Base-by-base conservation (phyloP, 2,329 filamentous ascomycete species). In the Cephalotrichum gorgonifer region DNA sequence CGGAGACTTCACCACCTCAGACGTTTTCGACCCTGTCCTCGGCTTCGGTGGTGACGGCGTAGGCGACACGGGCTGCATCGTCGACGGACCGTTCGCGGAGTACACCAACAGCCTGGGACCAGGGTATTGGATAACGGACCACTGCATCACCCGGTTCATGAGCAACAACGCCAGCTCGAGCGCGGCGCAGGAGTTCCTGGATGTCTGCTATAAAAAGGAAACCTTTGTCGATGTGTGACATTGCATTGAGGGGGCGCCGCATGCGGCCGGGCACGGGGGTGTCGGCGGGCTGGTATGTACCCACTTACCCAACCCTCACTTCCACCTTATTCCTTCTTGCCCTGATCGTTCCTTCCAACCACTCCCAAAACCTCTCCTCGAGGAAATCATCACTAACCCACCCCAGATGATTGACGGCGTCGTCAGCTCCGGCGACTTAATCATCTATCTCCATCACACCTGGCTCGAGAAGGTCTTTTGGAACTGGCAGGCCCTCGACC, bases 21-120 rank as follows among this genome's bases (percentile, higher is more conserved):
- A 35, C 15, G 45, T 55, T 39, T 47, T 55, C 27, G 50, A 53
- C 49, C 44, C 48, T 17, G 25, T 47, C 27, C 47, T 46, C 6
- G 52, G 53, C 43, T 55, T 55, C 35, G 51, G 52, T 20, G 50
- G 51, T 14, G 46, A 53, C 38, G 52, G 50, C 15, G 47, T 49
- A 6, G 47, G 47, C n/a, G 41, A 49, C 14, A 22, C 22, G 9
- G 28, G 41, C 8, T 49, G 47, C 25, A 49, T 49, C 23, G 47
- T 56, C 55, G 6, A 61, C 58, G 39, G 59, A 0, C 57, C 60
- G 0, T 62, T 62, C 25, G 30, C 42, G 3, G 42, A 31, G 53
- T 63, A 67, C 56, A 60, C 51, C 1, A 62, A 72, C 49, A 70
- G 66, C 49, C 57, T 72, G 2, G 68, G 68, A 0, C 68, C 69